These are phyloP conservation scores for Globisporangium mamillatum DNA, from an alignment of 352 stramenopile species.

Conservation along the genomic window DNA sequence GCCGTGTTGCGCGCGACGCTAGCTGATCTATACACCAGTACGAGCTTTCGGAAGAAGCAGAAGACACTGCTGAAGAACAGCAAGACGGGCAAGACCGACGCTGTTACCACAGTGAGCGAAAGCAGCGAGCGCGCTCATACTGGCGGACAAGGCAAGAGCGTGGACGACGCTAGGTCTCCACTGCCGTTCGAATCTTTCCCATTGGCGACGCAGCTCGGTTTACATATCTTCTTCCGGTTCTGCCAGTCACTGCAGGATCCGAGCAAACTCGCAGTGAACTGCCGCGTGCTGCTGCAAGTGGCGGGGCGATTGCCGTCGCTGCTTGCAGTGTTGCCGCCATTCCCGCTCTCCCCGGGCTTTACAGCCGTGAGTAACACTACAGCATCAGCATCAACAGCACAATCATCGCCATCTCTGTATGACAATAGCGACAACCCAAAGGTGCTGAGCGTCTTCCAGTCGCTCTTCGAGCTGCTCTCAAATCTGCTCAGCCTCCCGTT, in stretches of 20 bases:
- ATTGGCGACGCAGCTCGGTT: constrained; percentile 42
- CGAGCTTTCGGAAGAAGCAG: neutral
- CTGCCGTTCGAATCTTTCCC: constrained; percentile 40
- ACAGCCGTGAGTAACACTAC: neutral
- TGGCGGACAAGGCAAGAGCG: constrained; percentile 4
- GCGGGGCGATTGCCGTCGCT: constrained; percentile 56
- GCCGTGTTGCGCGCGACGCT: constrained; percentile 32
- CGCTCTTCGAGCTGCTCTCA: constrained; percentile 47
- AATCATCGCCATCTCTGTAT: neutral
- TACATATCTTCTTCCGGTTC: constrained; percentile 72
- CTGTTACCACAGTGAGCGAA: neutral
- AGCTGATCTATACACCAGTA: constrained; percentile 21
- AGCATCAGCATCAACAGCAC: no score
- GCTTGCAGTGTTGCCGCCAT: constrained; percentile 46
- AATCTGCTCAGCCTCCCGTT: constrained; percentile 27
- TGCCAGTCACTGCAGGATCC: constrained; percentile 48
- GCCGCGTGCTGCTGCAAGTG: constrained; percentile 42
- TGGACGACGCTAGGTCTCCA: constrained; percentile 14
- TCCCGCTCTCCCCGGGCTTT: constrained; percentile 55
- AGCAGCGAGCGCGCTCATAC: neutral
- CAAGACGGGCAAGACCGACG: neutral
- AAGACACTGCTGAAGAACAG: neutral
- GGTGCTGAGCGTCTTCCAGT: constrained; percentile 48
- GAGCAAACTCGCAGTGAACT: constrained; percentile 21
- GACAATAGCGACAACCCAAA: neutral